phyloP scores from a whole-genome alignment of 306 rosid species.

The Rosa persica region DNA sequence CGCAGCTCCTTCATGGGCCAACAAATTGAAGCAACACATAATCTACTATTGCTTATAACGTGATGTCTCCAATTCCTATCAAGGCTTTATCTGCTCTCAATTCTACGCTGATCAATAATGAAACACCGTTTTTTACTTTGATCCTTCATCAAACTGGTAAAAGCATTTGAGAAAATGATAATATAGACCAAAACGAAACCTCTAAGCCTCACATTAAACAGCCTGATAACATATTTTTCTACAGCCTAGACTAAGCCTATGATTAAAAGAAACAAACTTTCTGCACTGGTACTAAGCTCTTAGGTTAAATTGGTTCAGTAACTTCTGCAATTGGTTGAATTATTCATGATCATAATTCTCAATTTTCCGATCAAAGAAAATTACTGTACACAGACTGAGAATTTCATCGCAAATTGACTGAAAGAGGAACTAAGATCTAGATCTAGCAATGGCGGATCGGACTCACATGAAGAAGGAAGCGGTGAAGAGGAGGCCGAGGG shows the following conservation, averaged over 20 bases:
- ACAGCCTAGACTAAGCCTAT: background rate
- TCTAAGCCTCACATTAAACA: background rate
- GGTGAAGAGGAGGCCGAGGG: slow-evolving; percentile 79
- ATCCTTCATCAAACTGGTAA: background rate
- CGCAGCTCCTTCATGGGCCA: background rate
- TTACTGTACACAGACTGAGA: background rate
- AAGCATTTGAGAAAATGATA: background rate
- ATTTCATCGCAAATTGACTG: background rate
- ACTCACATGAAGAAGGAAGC: slow-evolving; percentile 96
- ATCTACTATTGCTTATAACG: background rate
- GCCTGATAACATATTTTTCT: background rate
- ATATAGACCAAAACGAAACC: background rate
- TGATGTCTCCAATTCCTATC: background rate
- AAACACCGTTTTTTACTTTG: background rate
- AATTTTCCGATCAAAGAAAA: background rate
- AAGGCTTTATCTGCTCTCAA: background rate
- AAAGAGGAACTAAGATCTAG: background rate
- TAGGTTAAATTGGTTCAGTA: background rate
- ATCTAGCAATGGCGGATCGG: slow-evolving; percentile 29
- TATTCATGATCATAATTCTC: background rate
- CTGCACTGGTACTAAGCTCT: background rate
- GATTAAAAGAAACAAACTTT: background rate
- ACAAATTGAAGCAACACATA: background rate
- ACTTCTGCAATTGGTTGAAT: background rate
- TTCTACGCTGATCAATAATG: background rate